Conservation (phyloP, 306 rosid genomes). For the Begonia peltatifolia region DNA sequence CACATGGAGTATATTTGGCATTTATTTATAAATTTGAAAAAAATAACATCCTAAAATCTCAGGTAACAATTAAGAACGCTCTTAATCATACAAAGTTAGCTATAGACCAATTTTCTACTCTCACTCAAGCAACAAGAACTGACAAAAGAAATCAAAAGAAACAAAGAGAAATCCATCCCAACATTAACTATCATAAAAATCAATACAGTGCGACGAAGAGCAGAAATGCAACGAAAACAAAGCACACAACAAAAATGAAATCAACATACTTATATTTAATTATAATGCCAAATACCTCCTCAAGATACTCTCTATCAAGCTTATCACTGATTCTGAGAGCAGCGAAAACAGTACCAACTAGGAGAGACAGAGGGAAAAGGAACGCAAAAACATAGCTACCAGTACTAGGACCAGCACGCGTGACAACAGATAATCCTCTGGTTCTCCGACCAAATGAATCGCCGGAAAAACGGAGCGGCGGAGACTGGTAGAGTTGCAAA, state of each 20-base stretch:
- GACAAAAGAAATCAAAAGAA: too few species aligned
- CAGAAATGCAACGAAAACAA: too few species aligned
- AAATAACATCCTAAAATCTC: too few species aligned
- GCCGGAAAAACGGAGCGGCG: conserved; percentile 12
- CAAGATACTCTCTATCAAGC: conserved; percentile 55
- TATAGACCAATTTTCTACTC: too few species aligned
- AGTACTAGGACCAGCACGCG: conserved; percentile 53
- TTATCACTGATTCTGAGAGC: conserved; percentile 43
- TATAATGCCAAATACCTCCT: conserved; percentile 39
- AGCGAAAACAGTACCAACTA: conserved; percentile 42
- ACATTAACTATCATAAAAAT: too few species aligned
- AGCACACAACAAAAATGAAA: conserved; percentile 1
- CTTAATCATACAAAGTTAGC: too few species aligned
- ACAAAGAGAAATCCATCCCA: too few species aligned
- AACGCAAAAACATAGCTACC: conserved; percentile 44
- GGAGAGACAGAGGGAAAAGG: conserved; percentile 49
- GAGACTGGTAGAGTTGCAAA: conserved; percentile 7
- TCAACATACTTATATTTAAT: neutral
- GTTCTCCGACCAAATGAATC: conserved; percentile 3
- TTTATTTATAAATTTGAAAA: too few species aligned
- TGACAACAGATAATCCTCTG: conserved; percentile 22
- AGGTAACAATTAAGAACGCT: too few species aligned
- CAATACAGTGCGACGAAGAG: too few species aligned
- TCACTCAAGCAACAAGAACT: too few species aligned
- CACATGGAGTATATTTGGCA: too few species aligned